Base-by-base conservation (phyloP, 2,329 filamentous ascomycete species). In the Paraconiothyrium sp. region DNA sequence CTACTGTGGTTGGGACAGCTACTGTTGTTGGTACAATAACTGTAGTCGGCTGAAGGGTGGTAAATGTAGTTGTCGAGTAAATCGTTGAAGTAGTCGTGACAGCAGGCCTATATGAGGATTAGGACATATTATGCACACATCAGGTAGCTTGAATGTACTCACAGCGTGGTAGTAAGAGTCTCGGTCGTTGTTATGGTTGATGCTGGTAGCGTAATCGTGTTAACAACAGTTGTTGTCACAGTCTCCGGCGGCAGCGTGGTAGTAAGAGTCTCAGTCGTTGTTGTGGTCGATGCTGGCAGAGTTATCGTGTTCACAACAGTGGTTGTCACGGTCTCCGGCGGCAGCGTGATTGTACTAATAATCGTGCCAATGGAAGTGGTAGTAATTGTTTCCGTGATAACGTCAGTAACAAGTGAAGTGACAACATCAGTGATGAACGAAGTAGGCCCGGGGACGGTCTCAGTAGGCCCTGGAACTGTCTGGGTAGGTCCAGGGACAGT, bases 151-250 rank as follows among this genome's bases (percentile, higher is more conserved):
- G 6, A 8, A 30, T 39, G 24, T 54, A 54, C 35, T 54, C 35
- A 54, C 20, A 77, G 54, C 3, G 68, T 66, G 10, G 71, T 67
- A 5, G 74, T 77, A 3, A 73, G 52, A 2, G 67, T 68, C 16
- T 63, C 47, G 10, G 71, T 75, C 2, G 64, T 62, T 24, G 69
- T 46, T 5, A 39, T 32, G 22, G 54, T 60, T 6, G 27, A 30
- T 30, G 27, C 27, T 30, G 27, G 27, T 6, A 30, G 27, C 27
- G 27, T 30, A 6, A 30, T 30, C 27, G 27, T 30, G 27, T 30
- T 30, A 4, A 30, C 27, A 30, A 57, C 13, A 9, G 60, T 66
- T 1, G 34, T 50, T 2, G 60, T 64, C 10, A 35, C 34, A 1
- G 58, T 60, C 16, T 22, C 34, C 4, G 56, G 46, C 14, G 62